phyloP scores from a whole-genome alignment of 805 yeast genomes.

The Candida manassasensis region DNA sequence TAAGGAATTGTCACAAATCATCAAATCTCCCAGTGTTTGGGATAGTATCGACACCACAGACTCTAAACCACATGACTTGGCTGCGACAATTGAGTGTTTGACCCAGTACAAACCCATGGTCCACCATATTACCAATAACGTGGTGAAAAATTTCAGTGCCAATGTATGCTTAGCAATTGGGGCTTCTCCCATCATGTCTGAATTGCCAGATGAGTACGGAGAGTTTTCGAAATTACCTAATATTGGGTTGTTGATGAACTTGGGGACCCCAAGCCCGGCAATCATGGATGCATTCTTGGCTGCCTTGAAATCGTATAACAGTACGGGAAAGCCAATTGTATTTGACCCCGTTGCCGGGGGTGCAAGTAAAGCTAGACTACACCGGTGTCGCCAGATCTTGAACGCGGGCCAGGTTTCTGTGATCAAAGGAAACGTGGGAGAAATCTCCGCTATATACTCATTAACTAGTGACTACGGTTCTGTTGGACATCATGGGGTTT shows the following conservation, averaged over 20 bases:
- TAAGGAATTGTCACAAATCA: constrained; percentile 23
- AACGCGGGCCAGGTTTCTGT: constrained; percentile 57
- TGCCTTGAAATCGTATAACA: constrained; percentile 60
- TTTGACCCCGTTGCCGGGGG: constrained; percentile 95
- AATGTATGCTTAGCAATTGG: constrained; percentile 81
- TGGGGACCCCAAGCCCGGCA: constrained; percentile 62
- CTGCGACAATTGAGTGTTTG: neutral
- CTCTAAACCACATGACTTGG: neutral
- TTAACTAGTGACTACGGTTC: constrained; percentile 19
- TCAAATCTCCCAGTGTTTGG: constrained; percentile 19
- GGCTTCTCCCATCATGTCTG: constrained; percentile 88
- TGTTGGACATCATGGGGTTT: constrained; percentile 16
- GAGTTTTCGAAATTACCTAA: constrained; percentile 51
- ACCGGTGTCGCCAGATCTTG: constrained; percentile 45
- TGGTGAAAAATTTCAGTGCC: constrained; percentile 86
- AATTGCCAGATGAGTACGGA: constrained; percentile 57
- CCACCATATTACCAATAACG: constrained; percentile 84
- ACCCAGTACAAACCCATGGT: constrained; percentile 34
- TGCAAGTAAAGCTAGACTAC: constrained; percentile 58
- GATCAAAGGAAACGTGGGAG: constrained; percentile 86
- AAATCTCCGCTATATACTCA: constrained; percentile 57
- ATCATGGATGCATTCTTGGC: constrained; percentile 38
- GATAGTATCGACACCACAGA: constrained; percentile 12
- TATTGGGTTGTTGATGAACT: constrained; percentile 59
- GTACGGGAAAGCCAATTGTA: constrained; percentile 54